Base-by-base conservation (phyloP, 2,329 filamentous ascomycete genomes). In the Mariannaea sp. region DNA sequence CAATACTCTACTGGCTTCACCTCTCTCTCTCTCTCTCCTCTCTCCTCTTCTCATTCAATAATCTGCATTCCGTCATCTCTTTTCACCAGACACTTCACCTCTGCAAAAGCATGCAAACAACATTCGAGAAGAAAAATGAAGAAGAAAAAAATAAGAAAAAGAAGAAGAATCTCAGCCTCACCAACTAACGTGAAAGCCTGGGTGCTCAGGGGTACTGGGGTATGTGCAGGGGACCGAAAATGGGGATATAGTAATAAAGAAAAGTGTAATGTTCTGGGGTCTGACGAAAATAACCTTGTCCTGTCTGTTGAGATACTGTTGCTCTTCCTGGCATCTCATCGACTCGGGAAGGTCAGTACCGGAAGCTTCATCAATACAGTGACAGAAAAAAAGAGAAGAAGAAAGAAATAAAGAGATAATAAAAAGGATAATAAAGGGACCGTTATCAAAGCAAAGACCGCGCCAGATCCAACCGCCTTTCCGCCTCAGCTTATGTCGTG, bases 391-490 rank as follows among this genome's bases (percentile, higher is more conserved):
- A 41, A 57, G 55, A 51, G 39, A 29, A 33, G 40, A 43, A 27
- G 55, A 49, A 40, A 62, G 48, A 55, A 49, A 60, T 52, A 51
- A 40, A 51, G 47, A 58, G 26, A 41, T 55, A 56, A 51, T 39
- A 24, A 33, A 40, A 43, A 26, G 55, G 47, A 42, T 59, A 50
- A 55, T 49, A 59, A 53, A 51, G 40, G 49, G 46, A 49, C 30
- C 56, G 52, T 53, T 43, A 55, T 27, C 46, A 59, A 53, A 56
- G 55, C 57, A 66, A 66, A 49, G 55, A 54, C 64, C 60, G 57
- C 64, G 64, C 64, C 64, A 47, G 55, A 65, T 65, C 64, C 64
- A 66, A 64, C 56, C 55, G 51, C 57, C 43, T 61, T 50, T 55
- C 62, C 57, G 57, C 58, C 53, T 57, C 49, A 56, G 64, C 62